These are phyloP conservation scores for Cystobasidium onofrii DNA, from an alignment of 768 basidiomycete genomes.

Conservation along the genomic window DNA sequence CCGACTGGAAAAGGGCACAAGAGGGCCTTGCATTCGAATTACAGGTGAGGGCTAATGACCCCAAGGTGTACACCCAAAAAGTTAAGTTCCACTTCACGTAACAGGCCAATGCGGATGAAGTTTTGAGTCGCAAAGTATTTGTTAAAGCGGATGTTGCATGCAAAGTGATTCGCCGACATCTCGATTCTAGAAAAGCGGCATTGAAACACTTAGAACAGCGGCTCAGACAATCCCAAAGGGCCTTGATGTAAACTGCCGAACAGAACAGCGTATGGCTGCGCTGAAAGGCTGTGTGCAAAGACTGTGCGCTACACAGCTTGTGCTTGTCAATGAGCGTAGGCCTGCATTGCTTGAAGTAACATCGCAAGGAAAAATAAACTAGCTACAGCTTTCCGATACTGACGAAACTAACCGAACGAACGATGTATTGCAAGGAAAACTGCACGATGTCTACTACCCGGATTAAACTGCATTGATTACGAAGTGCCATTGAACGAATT, in stretches of 20 bases:
- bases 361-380: neutral
- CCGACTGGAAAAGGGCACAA: conserved; percentile 32
- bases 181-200: neutral
- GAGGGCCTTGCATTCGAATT: conserved; percentile 28
- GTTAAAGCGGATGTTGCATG: conserved; percentile 22
- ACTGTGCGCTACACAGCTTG: no score
- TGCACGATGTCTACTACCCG: neutral
- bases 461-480: neutral
- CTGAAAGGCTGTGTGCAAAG: no score
- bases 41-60: conserved; percentile 15
- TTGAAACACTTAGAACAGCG: conserved; percentile 1
- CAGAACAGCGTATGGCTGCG: no score
- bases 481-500: neutral
- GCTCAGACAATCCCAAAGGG: neutral
- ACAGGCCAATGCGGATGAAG: conserved; percentile 13
- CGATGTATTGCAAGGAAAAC: neutral
- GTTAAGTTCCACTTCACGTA: neutral
- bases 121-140: conserved; percentile 23
- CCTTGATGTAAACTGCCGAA: neutral
- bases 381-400: conserved; percentile 24
- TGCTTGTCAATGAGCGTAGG: no score
- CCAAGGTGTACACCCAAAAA: neutral
- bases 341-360: neutral
- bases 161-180: neutral
- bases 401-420: no score